Base-by-base conservation (phyloP, 768 basidiomycete species). In the Candolleomyces eurysporus region DNA sequence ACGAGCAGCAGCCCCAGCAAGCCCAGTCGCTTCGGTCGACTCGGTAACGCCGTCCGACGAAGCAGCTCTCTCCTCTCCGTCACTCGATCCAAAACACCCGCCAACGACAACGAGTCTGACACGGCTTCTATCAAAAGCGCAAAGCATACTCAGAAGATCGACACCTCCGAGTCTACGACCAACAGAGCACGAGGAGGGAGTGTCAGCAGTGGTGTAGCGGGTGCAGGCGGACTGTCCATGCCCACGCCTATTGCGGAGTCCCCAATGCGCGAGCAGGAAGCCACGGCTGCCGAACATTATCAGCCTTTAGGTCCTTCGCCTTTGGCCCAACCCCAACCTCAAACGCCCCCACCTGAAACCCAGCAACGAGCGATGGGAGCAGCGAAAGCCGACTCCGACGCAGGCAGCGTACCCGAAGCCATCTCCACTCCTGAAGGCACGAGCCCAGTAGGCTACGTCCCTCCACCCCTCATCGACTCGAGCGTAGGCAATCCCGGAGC, bases 401-500 rank as follows among this genome's bases (percentile, higher is more conserved):
- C 13, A 16, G 51, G 30, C 8, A 32, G 51, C 14, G 51, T n/a
- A 14, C 22, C 32, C 22, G 53, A 64, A 26, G 14, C 60, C 6
- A 22, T 61, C 31, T 32, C 63, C 11, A 58, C 54, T 22, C 68
- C 63, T 54, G 67, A 59, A 2, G 58, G 54, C n/a, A 64, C 58
- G 14, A 76, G 72, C 45, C 73, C 73, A 0, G 66, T 60, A 19
- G 77, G 66, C 56, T 75, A 76, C 43, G 73, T 72, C 48, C 79
- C 73, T 21, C 82, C 77, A 36, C 80, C 70, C 10, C 66, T 78
- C 53, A 62, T 78, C 22, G 75, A 80, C 57, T 75, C 76, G 8
- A 67, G 72, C n/a, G 72, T 65, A 14, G 76, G 76, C 4, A 80
- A 79, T 46, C 82, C 80, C 8, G 81, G 81, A 5, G 82, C 81